Evolutionary conservation across 2,329 filamentous ascomycete genomes (phyloP).

Genomic region (Periglandula ipomoeae): DNA sequence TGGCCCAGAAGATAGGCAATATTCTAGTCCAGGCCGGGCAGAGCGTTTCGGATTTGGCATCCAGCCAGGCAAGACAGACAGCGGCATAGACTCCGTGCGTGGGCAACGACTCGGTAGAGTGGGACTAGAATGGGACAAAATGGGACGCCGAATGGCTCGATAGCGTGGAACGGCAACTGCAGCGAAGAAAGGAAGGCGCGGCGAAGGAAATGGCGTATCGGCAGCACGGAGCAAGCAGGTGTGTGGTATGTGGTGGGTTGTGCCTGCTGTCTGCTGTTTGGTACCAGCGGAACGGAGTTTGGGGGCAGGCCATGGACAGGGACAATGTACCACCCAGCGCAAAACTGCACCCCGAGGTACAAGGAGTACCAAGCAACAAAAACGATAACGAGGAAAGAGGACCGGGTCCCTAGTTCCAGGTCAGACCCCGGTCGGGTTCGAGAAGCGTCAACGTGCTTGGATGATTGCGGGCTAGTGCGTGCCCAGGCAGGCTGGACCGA

Average conservation of each 20-base stretch:
- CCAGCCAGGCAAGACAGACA: background rate
- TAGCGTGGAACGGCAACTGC: background rate
- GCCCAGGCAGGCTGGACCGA: too few species aligned
- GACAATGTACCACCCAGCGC: too few species aligned
- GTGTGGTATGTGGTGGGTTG: too few species aligned
- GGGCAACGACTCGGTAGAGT: background rate
- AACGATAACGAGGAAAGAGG: too few species aligned
- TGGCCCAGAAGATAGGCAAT: background rate
- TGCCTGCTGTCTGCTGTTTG: too few species aligned
- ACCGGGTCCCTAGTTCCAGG: too few species aligned
- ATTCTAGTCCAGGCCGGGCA: background rate
- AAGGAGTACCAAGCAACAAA: too few species aligned
- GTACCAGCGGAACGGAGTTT: too few species aligned
- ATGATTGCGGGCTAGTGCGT: too few species aligned
- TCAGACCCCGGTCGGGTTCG: background rate
- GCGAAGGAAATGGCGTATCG: background rate
- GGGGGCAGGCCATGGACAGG: too few species aligned
- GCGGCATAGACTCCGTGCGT: background rate
- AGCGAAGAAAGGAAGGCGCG: slow-evolving; percentile 7
- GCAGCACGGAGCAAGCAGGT: background rate
- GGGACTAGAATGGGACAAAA: background rate
- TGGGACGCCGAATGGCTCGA: background rate
- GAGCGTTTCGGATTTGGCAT: background rate
- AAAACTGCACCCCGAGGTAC: too few species aligned
- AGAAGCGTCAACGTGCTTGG: too few species aligned